Conservation (phyloP, 257 asterid species). For the Sherardia arvensis region DNA sequence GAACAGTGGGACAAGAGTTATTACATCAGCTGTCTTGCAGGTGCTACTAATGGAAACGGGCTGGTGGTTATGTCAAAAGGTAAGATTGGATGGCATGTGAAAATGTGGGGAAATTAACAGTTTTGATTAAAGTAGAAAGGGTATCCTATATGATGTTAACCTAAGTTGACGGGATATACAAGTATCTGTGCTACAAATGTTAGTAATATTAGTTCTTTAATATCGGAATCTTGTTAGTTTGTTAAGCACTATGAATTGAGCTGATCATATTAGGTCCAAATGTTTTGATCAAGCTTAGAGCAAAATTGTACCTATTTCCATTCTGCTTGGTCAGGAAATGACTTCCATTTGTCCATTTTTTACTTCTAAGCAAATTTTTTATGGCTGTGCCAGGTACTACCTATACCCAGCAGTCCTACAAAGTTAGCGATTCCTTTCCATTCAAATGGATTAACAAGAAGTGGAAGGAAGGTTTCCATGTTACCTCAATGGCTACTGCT, state of each 20-base stretch:
- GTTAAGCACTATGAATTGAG: not conserved
- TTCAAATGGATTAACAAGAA: slow-evolving; percentile 47
- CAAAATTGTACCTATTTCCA: not conserved
- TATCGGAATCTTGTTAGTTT: not conserved
- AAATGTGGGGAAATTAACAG: not conserved
- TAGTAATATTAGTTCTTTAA: not conserved
- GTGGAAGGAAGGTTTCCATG: slow-evolving; percentile 45
- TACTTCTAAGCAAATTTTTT: not conserved
- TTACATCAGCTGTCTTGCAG: slow-evolving; percentile 38
- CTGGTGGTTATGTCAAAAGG: slow-evolving; percentile 48
- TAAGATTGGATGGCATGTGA: slow-evolving; percentile 3
- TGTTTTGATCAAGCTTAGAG: not conserved
- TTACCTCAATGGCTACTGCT: slow-evolving; percentile 46
- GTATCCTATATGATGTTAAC: not conserved
- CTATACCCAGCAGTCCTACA: slow-evolving; percentile 35
- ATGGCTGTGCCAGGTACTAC: slow-evolving; percentile 26
- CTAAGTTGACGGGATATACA: not conserved
- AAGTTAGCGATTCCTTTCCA: slow-evolving; percentile 43
- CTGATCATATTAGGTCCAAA: not conserved
- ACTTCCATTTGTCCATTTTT: not conserved
- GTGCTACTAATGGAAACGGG: slow-evolving; percentile 33
- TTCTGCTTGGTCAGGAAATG: not conserved
- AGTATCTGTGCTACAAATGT: not conserved
- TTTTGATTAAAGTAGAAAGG: not conserved
- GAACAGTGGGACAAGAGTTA: slow-evolving; percentile 45